Conservation (phyloP, 352 stramenopile species). For the Globisporangium carolinianum region DNA sequence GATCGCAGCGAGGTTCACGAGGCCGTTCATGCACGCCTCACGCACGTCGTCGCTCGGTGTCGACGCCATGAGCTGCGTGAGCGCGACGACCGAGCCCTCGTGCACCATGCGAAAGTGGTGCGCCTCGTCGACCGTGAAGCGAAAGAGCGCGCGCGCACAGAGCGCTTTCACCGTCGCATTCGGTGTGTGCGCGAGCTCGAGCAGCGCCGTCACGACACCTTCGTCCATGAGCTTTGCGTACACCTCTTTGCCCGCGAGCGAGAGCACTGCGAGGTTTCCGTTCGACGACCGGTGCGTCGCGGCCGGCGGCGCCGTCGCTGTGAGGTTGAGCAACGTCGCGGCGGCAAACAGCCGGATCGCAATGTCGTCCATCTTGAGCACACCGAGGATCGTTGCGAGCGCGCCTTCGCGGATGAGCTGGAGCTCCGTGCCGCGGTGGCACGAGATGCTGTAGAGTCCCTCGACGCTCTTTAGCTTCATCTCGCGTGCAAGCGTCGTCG, state of each 20-base stretch:
- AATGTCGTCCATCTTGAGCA: conserved; percentile 67
- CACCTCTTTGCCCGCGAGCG: conserved; percentile 34
- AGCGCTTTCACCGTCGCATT: conserved; percentile 58
- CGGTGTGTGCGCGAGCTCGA: conserved; percentile 64
- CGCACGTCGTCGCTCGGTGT: conserved; percentile 43
- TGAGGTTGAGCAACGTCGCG: conserved; percentile 77
- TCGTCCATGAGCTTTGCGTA: conserved; percentile 75
- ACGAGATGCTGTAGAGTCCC: conserved; percentile 76
- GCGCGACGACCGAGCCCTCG: conserved; percentile 53
- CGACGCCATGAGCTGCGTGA: conserved; percentile 61
- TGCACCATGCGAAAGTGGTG: conserved; percentile 78
- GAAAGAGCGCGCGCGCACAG: conserved; percentile 60
- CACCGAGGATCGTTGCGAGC: conserved; percentile 41
- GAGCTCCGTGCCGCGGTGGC: conserved; percentile 59
- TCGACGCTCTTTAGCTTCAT: conserved; percentile 76
- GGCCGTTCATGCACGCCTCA: conserved; percentile 51
- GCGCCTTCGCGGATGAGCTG: conserved; percentile 68
- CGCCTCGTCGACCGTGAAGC: conserved; percentile 66
- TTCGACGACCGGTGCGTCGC: conserved; percentile 3
- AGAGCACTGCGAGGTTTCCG: conserved; percentile 8
- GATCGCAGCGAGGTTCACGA: conserved; percentile 64
- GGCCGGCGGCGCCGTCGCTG: conserved; percentile 9
- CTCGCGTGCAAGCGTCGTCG: conserved; percentile 37
- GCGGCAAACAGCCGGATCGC: conserved; percentile 55
- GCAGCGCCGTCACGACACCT: conserved; percentile 37